Evolutionary conservation across 1,139 yeast species (phyloP).

Genomic region (Candida mesenterica): DNA sequence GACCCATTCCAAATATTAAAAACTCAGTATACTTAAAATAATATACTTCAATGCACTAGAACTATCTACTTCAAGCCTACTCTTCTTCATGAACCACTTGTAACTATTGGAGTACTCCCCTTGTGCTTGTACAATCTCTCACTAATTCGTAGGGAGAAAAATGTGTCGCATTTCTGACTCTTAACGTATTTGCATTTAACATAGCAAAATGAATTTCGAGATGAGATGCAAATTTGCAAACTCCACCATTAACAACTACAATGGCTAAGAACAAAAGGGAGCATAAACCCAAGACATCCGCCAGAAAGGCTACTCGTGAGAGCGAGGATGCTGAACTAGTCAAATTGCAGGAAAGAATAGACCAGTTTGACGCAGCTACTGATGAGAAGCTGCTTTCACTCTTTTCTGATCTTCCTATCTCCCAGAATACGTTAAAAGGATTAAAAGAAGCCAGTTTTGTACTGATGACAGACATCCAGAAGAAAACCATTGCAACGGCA

Average conservation of each 20-base stretch:
- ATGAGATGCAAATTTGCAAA: too few relatives aligned
- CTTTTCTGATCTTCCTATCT: constrained; percentile 73
- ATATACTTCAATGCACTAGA: too few relatives aligned
- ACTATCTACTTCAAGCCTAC: too few relatives aligned
- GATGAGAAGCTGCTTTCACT: constrained; percentile 32
- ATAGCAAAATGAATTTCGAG: too few relatives aligned
- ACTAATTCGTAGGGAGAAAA: too few relatives aligned
- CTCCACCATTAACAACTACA: not conserved
- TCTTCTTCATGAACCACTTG: too few relatives aligned
- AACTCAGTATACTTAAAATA: too few relatives aligned
- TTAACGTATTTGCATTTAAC: too few relatives aligned
- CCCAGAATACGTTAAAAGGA: constrained; percentile 66
- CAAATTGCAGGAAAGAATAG: constrained; percentile 45
- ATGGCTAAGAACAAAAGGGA: not conserved
- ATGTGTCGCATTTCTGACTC: too few relatives aligned
- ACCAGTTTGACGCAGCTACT: constrained; percentile 47
- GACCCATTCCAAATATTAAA: too few relatives aligned
- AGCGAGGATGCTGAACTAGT: constrained; percentile 47
- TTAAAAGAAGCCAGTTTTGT: constrained; percentile 69
- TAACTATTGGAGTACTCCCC: too few relatives aligned
- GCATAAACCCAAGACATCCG: constrained; percentile 9
- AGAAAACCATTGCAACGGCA: constrained; percentile 72
- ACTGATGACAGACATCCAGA: constrained; percentile 83
- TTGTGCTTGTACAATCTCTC: too few relatives aligned
- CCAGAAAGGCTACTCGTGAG: constrained; percentile 24